phyloP scores from a whole-genome alignment of 345 rosid genomes.

The Citrus trifoliata region DNA sequence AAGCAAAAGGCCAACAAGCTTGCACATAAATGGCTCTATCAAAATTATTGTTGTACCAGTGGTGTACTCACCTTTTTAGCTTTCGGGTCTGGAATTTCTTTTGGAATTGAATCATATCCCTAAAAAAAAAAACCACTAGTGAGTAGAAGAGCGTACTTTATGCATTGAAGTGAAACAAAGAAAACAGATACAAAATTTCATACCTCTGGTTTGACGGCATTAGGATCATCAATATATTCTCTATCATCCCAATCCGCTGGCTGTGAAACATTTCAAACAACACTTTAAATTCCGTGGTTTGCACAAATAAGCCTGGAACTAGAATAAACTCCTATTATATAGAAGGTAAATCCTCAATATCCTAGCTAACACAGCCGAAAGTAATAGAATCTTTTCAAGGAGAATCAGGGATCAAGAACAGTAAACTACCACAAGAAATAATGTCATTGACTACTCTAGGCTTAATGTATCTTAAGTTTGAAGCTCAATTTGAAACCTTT shows the following conservation, averaged over 20 bases:
- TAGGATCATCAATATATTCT: slow-evolving; percentile 48
- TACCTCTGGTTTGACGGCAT: slow-evolving; percentile 43
- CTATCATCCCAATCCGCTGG: slow-evolving; percentile 47
- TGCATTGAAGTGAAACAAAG: neutral
- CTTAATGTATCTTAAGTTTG: neutral
- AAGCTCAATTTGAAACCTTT: slow-evolving; percentile 29
- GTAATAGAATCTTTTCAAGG: neutral
- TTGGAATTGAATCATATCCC: slow-evolving; percentile 44
- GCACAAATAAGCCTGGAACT: neutral
- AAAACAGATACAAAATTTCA: neutral
- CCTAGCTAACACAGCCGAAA: neutral
- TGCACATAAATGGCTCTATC: neutral
- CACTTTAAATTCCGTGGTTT: neutral
- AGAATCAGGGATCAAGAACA: neutral
- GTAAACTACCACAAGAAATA: neutral
- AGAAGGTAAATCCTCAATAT: neutral
- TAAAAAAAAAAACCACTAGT: slow-evolving; percentile 7
- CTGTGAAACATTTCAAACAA: slow-evolving; percentile 13
- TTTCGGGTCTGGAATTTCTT: slow-evolving; percentile 41
- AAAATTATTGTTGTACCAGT: neutral
- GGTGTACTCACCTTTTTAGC: slow-evolving; percentile 35
- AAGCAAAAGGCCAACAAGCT: neutral
- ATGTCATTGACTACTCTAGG: neutral
- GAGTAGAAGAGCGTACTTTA: neutral
- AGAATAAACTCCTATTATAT: neutral